Evolutionary conservation across 371 early-diverging fungal species (phyloP), one percentile per base, ranked within the genome.

Genomic region (Mortierella sp.): DNA sequence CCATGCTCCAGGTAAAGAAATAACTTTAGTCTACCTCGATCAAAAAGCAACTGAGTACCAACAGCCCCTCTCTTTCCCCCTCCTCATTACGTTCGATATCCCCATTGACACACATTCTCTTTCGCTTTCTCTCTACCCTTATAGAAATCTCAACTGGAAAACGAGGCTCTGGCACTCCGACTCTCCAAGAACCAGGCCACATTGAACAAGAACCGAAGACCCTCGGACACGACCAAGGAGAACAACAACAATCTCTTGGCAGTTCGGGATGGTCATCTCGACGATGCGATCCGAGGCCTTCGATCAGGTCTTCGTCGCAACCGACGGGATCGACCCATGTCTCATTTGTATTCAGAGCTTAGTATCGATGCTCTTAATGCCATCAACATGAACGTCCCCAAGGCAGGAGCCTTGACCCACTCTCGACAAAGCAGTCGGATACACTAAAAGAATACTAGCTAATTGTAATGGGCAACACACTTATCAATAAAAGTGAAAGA

Each of bases 261-360:
- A 5, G 70, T 77, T 44, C 57, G 79, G 14, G 79, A 77, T 58
- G 79, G 79, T 4, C 69, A 77, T 21, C 28, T 77, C 59, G 79
- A 77, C 51, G 73, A 77, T 47, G 79, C 79, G 0, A 77, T 77
- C 51, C 66, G 79, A 15, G 79, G 79, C 6, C 28, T 77, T 19
- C 61, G 72, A 12, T 77, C 79, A 0, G 79, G 79, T 5, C 37
- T 77, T 63, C 60, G 79, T 15, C 26, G 79, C 25, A 77, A 65
- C 37, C 60, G 79, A 26, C 64, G 62, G 0, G 79, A 77, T 45
- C 61, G 79, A 7, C 79, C 79, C 52, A 77, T 77, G 79, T 77
- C 79, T 19, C 79, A 77, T 59, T 37, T 77, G 25, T 77, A 77
- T 48, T 72, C 79, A 14, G 79, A 77, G 48, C 66, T 77, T 9